Conservation (phyloP, 2,329 filamentous ascomycete genomes). For the Colletotrichum lini region DNA sequence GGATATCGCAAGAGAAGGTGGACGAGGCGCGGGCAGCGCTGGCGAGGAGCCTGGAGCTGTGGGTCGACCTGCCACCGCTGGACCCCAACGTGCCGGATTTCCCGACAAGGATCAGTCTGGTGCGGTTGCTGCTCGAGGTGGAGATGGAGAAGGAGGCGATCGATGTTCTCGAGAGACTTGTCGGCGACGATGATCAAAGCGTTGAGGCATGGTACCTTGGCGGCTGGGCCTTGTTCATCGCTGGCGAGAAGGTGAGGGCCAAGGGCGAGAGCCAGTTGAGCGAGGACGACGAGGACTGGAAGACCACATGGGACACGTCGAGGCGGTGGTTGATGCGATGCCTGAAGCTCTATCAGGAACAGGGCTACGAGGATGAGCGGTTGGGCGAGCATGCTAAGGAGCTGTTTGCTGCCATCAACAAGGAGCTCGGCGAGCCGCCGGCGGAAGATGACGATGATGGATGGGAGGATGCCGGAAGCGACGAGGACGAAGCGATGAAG, state of each 20-base stretch:
- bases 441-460: slow-evolving; percentile 68
- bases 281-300: slow-evolving; percentile 65
- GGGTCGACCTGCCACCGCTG: slow-evolving; percentile 82
- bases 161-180: slow-evolving; percentile 85
- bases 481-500: slow-evolving; percentile 67
- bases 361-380: slow-evolving; percentile 89
- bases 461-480: slow-evolving; percentile 62
- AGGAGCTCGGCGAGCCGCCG: slow-evolving; percentile 73
- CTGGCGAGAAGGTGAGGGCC: slow-evolving; percentile 77
- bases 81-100: slow-evolving; percentile 87
- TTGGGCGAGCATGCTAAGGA: slow-evolving; percentile 82
- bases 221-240: slow-evolving; percentile 90
- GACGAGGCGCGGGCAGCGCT: slow-evolving; percentile 88
- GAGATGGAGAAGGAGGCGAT: slow-evolving; percentile 88
- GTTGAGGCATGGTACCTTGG: slow-evolving; percentile 98
- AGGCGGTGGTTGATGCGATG: slow-evolving; percentile 88
- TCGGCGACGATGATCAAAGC: slow-evolving; percentile 91
- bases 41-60: slow-evolving; percentile 83
- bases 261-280: slow-evolving; percentile 43
- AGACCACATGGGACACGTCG: slow-evolving; percentile 78
- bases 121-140: slow-evolving; percentile 90
- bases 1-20: slow-evolving; percentile 86
- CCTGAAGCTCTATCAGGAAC: slow-evolving; percentile 80
- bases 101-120: slow-evolving; percentile 85
- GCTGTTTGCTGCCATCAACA: slow-evolving; percentile 74